Base-by-base conservation (phyloP, 2,329 filamentous ascomycete genomes). In the Apiospora pterosperma region DNA sequence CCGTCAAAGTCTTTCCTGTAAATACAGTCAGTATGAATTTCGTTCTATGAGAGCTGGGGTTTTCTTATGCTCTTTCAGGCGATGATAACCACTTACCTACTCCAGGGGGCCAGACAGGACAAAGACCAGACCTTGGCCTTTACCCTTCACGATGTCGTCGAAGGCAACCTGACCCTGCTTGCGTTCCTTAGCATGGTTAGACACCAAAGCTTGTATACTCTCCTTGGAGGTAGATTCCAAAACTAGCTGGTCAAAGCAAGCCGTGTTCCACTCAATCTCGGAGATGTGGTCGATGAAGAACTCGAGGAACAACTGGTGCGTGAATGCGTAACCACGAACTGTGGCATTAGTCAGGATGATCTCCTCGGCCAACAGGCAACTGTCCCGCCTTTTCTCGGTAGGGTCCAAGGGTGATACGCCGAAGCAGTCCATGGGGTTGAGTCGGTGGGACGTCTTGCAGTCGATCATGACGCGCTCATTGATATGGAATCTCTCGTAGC, bases 161-260 rank as follows among this genome's bases (percentile, higher is more conserved):
- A 60, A 60, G 11, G 10, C n/a, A 4, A 39, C 36, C 8, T 16
- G 21, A 3, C 58, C 58, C 16, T 60, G 12, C 34, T 39, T 5
- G 2, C 36, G n/a, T 55, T 55, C 48, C 4, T 23, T 19, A 6
- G 58, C 21, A 21, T 64, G 58, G 8, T 21, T 34, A 2, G 55
- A 36, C 21, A 64, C 63, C 62, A 85, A 82, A 2, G 82, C 81
- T 8, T 81, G 76, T 67, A 85, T 80, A 11, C 85, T 76, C 48
- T 84, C 80, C 72, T 86, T 86, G 63, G 83, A 78, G 36, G 81
- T 80, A 1, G 77, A 67, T 1, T 81, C 80, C 28, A 86, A 76
- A 12, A 85, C 83, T 4, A 86, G 80, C 4, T 76, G 79, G 48
- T 78, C 73, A 62, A 86, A 86, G 12, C 82, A 83, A 38, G 78